Base-by-base conservation (phyloP, 306 rosid species). In the Hippophae gyantsensis region DNA sequence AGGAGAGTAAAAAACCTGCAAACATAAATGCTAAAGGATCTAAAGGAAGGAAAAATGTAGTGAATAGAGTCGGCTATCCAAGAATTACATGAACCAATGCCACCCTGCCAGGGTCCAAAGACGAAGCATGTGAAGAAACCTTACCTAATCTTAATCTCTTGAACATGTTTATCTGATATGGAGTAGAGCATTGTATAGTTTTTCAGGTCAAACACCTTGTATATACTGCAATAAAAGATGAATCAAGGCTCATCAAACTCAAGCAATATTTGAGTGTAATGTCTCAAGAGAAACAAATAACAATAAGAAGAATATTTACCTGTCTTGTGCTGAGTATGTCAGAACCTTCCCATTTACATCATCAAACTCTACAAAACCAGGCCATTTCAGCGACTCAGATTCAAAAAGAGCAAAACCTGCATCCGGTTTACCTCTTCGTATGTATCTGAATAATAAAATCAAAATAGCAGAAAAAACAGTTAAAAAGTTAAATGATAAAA, bases 311-410 rank as follows among this genome's bases (percentile, higher is more conserved):
- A 62, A 56, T 11, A 67, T 23, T 54, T 69, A 89, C 97, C 83
- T 81, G 73, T 89, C 95, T 56, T 86, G 95, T 43, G 95, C 97
- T 51, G 97, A 89, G 72, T 86, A 89, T 12, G 97, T 89, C 48
- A 89, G 79, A 62, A 89, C 95, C 81, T 89, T 89, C 69, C 92
- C 97, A 69, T 89, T 89, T 50, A 89, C 97, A 78, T 89, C 97
- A 73, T 89, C 97, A 54, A 89, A 89, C 74, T 89, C 97, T 13
- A 89, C 97, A 86, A 89, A 89, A 65, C 97, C 97, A 38, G 97
- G 95, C 95, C 97, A 89, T 68, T 89, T 89, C 61, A 89, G 66
- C 42, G 97, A 89, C 70, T 89, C 97, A 1, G 95, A 83, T 63
- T 86, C 89, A 61, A 89, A 89, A 69, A 89, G 97, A 47, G 95